These are phyloP conservation scores for Tylopilus sp. DNA, from an alignment of 1,284 basidiomycete species.

Conservation along the genomic window DNA sequence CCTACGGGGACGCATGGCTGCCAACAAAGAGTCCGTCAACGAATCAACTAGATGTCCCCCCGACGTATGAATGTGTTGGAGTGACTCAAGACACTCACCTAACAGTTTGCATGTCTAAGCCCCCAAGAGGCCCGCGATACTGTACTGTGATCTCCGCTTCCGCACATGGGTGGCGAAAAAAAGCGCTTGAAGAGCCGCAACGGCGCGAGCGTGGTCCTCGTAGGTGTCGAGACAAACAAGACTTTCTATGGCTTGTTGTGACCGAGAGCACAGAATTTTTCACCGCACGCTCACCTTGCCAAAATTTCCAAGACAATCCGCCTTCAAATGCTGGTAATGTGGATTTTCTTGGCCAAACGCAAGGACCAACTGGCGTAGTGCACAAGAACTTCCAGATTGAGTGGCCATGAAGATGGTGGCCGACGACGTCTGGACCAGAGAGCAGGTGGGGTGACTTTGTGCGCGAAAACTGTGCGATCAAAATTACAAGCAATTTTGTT, in stretches of 20 bases:
- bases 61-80: slow-evolving; percentile 34
- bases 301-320: slow-evolving; percentile 20
- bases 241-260: slow-evolving; percentile 34
- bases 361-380: slow-evolving; percentile 6
- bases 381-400: slow-evolving; percentile 4
- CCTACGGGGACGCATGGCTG: slow-evolving; percentile 7
- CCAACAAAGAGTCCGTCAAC: slow-evolving; percentile 14
- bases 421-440: slow-evolving; percentile 1
- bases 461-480: slow-evolving; percentile 15
- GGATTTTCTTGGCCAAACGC: slow-evolving; percentile 11
- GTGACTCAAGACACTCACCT: slow-evolving; percentile 45
- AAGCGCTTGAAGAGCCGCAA: slow-evolving; percentile 23
- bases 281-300: slow-evolving; percentile 30
- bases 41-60: slow-evolving; percentile 26
- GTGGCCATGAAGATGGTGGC: slow-evolving; percentile 15
- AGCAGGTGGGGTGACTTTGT: not conserved
- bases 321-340: slow-evolving; percentile 13
- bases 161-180: slow-evolving; percentile 19
- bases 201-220: slow-evolving; percentile 24
- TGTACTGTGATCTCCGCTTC: slow-evolving; percentile 7
- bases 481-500: not conserved
- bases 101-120: slow-evolving; percentile 26
- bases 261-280: slow-evolving; percentile 40
- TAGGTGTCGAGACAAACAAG: slow-evolving; percentile 39
- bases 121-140: not conserved